Evolutionary conservation across 1,284 basidiomycete genomes (phyloP).

Genomic region (Agroathelia rolfsii): DNA sequence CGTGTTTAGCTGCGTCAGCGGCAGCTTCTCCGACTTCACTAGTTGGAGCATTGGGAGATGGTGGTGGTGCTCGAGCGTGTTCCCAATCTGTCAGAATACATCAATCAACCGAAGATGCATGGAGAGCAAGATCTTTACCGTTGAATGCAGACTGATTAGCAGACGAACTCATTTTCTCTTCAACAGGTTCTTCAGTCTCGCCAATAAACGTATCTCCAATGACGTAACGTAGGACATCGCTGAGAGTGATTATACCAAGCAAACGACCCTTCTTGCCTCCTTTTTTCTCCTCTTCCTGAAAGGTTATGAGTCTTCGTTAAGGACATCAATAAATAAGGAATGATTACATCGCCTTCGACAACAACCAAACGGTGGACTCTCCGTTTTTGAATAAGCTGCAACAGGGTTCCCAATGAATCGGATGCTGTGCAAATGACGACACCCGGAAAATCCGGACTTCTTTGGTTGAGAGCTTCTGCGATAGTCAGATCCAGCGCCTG

Average conservation of each 20-base stretch:
- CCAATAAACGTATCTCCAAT: slow-evolving; percentile 56
- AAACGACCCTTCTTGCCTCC: slow-evolving; percentile 78
- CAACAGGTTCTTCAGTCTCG: slow-evolving; percentile 25
- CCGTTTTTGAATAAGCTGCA: slow-evolving; percentile 88
- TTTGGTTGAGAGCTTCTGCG: slow-evolving; percentile 83
- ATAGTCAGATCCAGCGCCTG: slow-evolving; percentile 94
- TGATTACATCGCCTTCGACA: slow-evolving; percentile 69
- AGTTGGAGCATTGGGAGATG: neutral
- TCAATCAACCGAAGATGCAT: slow-evolving; percentile 10
- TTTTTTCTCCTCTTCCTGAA: slow-evolving; percentile 63
- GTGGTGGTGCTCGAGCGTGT: slow-evolving; percentile 1
- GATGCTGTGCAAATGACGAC: slow-evolving; percentile 93
- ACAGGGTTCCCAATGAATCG: slow-evolving; percentile 88
- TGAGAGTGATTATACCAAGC: slow-evolving; percentile 83
- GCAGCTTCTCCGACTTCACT: slow-evolving; percentile 1
- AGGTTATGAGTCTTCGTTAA: slow-evolving; percentile 9
- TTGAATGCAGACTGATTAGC: too few species aligned
- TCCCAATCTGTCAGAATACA: slow-evolving; percentile 4
- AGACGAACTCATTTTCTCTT: too few species aligned
- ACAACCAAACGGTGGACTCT: slow-evolving; percentile 91
- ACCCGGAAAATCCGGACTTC: slow-evolving; percentile 89
- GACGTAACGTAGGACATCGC: slow-evolving; percentile 83
- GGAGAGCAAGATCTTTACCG: too few species aligned
- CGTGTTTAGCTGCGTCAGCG: slow-evolving; percentile 3
- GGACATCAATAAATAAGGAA: slow-evolving; percentile 4